Evolutionary conservation across 2,329 filamentous ascomycete genomes (phyloP).

Genomic region (Alternaria gaisen): DNA sequence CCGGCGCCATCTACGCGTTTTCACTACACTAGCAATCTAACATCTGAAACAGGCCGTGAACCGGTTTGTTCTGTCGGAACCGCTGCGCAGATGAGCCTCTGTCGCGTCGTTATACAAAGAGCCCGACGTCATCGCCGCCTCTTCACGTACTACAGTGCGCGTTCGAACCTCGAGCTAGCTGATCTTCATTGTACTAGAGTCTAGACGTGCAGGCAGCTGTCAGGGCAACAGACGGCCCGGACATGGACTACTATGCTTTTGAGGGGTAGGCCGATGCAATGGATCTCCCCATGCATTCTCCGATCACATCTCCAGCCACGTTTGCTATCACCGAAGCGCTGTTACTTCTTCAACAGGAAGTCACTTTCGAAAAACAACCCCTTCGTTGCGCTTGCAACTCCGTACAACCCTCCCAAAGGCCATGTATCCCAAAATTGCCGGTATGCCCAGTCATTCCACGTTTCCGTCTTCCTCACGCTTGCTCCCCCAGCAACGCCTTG

Average conservation of each 20-base stretch:
- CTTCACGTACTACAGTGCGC: background rate
- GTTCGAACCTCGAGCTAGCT: background rate
- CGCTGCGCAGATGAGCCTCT: background rate
- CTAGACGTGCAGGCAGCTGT: conserved; percentile 10
- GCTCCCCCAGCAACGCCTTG: conserved; percentile 42
- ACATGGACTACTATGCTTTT: conserved; percentile 2
- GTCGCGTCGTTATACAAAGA: background rate
- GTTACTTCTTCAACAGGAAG: conserved; percentile 45
- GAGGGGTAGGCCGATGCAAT: background rate
- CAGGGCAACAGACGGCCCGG: conserved; percentile 8
- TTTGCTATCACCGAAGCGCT: background rate
- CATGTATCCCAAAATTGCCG: conserved; percentile 45
- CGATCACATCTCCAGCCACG: background rate
- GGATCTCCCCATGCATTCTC: conserved; percentile 9
- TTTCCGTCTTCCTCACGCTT: conserved; percentile 16
- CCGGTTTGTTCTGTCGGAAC: conserved; percentile 4
- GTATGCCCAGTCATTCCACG: conserved; percentile 42
- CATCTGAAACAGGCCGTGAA: conserved; percentile 3
- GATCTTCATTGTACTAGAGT: conserved; percentile 1
- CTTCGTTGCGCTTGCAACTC: conserved; percentile 50
- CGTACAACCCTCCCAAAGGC: conserved; percentile 52
- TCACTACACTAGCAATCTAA: conserved; percentile 3
- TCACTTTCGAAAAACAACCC: conserved; percentile 44
- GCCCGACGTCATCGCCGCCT: conserved; percentile 15
- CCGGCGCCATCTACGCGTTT: conserved; percentile 29